Percentiles rank a stretch among this genome's conserved stretches.
Conservation (phyloP, 106 monocot species). For the Phalaenopsis equestris region DNA sequence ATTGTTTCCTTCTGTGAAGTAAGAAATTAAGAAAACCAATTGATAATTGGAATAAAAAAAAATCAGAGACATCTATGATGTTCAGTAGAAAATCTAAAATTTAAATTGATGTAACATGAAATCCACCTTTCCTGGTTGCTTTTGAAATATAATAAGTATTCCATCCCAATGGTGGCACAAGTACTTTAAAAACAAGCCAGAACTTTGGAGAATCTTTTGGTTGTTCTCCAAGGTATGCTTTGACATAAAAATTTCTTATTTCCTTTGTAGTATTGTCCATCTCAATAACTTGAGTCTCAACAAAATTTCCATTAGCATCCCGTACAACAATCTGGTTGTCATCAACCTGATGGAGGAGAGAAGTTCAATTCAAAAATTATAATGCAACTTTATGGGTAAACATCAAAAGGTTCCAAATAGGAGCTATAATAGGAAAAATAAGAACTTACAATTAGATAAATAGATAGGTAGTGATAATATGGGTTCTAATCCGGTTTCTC, state of each 20-base stretch:
- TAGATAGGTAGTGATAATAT: background rate
- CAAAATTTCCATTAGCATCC: slow-evolving; percentile 44
- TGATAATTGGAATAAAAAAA: background rate
- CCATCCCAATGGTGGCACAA: slow-evolving; percentile 66
- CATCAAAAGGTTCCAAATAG: background rate
- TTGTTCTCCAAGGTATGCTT: slow-evolving; percentile 59
- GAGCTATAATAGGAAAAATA: background rate
- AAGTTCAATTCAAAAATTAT: background rate
- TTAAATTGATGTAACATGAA: background rate
- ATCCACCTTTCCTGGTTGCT: slow-evolving; percentile 29
- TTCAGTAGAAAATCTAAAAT: background rate
- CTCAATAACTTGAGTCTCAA: slow-evolving; percentile 47
- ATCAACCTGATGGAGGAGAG: slow-evolving; percentile 37
- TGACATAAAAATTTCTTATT: slow-evolving; percentile 50
- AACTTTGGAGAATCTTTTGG: slow-evolving; percentile 42
- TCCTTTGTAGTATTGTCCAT: slow-evolving; percentile 47
- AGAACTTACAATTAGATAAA: background rate
- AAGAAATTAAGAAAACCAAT: background rate
- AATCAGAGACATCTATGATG: background rate
- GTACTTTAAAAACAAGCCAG: slow-evolving; percentile 69
- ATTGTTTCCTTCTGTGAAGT: slow-evolving; percentile 6
- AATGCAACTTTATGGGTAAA: background rate
- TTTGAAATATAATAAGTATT: slow-evolving; percentile 65
- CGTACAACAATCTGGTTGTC: slow-evolving; percentile 43
- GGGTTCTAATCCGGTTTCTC: background rate